Evolutionary conservation across 1,139 yeast genomes (phyloP), one percentile per base, ranked within the genome.

Genomic region (Sugiyamaella grinbergsii): DNA sequence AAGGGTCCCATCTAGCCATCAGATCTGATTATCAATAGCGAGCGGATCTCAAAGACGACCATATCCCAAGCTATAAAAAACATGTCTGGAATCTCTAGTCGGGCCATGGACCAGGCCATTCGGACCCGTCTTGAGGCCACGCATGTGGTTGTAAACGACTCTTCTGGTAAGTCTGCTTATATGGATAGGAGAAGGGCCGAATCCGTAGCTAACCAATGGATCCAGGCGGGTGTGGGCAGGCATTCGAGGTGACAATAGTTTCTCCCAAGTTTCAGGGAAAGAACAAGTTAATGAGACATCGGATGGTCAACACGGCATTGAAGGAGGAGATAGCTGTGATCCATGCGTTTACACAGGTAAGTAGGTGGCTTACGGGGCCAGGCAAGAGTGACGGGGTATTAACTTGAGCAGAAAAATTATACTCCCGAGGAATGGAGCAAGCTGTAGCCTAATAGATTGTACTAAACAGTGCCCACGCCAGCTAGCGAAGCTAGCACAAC

Each of bases 281-380:
- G 71, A 89, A 89, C 70, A 87, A 87, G 67, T 74, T 93, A 52
- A 80, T 83, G 74, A 80, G 98, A 65, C 96, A 90, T 62, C 76
- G 98, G 56, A 65, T 90, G 60, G 96, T 94, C 44, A 93, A 94
- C 68, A 75, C 70, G 36, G 82, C 88, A 0, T 75, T 93, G 55
- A 83, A 83, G 62, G 89, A 84, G 15, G 96, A 91, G 65, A 88
- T 93, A 40, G 84, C 88, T 0, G 71, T 77, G 4, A 90, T 93
- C 40, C 98, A 93, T 70, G 98, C 98, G 0, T 94, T 93, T 67
- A 89, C 97, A 0, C 97, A 93, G 63, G 90, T 88, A 70, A 85
- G 89, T 18, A 82, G 19, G 33, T 15, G 15, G 36, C 15, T 19
- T 4, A 19, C n/a, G 13, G 6, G 7, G 13, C 5, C 13, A 16